Conservation (phyloP, 2,329 filamentous ascomycete species). For the Emericellopsis atlantica region DNA sequence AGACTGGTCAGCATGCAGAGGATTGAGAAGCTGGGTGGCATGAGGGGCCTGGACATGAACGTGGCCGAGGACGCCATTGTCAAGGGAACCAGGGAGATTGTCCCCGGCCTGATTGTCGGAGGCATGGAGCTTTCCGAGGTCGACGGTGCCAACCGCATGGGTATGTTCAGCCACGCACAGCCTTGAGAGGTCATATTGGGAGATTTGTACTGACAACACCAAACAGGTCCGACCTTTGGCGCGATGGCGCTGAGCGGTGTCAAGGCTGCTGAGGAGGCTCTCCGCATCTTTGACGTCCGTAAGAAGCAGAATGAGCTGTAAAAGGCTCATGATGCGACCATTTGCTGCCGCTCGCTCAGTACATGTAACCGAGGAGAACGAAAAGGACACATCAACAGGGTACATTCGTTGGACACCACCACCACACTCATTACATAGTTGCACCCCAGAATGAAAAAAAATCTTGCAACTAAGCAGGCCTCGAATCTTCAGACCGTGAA, state of each 20-base stretch:
- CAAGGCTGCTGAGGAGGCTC: conserved; percentile 80
- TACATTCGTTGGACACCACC: too few species aligned
- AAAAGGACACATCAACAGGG: too few species aligned
- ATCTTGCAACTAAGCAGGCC: too few species aligned
- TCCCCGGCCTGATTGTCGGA: conserved; percentile 80
- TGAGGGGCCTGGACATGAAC: conserved; percentile 92
- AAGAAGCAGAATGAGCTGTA: conserved; percentile 63
- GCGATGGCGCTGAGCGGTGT: conserved; percentile 82
- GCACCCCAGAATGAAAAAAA: too few species aligned
- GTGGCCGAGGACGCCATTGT: conserved; percentile 85
- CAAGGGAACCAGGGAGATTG: conserved; percentile 78
- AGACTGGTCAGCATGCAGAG: conserved; percentile 79
- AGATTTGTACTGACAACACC: background rate
- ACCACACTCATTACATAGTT: too few species aligned
- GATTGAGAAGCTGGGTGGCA: conserved; percentile 74
- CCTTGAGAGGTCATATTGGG: conserved; percentile 23
- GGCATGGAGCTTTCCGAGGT: conserved; percentile 91
- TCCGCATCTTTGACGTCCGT: conserved; percentile 64
- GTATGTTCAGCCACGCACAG: conserved; percentile 29
- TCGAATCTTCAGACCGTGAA: too few species aligned
- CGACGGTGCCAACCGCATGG: conserved; percentile 87
- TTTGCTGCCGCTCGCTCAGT: too few species aligned
- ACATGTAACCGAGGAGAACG: too few species aligned
- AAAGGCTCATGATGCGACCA: background rate
- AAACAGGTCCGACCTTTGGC: conserved; percentile 59